Evolutionary conservation across 2,329 filamentous ascomycete genomes (phyloP).

Genomic region (Hypoxylon sp.): DNA sequence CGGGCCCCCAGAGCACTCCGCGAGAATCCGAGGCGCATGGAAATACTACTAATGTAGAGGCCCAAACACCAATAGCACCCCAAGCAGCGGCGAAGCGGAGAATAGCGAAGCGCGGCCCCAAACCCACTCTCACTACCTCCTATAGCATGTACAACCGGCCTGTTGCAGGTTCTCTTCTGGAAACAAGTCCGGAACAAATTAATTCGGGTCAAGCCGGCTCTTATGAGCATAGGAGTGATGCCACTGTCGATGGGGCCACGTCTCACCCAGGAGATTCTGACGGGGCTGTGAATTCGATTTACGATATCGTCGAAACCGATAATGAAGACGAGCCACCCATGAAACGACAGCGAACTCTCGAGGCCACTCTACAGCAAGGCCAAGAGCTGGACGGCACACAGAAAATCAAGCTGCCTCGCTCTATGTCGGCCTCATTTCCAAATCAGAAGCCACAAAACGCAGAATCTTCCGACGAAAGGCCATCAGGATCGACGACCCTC

Average conservation of each 20-base stretch:
- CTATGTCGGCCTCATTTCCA: conserved; percentile 41
- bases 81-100: conserved; percentile 24
- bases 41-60: conserved; percentile 14
- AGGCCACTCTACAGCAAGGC: neutral
- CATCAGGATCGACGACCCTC: conserved; percentile 8
- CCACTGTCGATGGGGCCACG: neutral
- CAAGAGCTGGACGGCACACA: neutral
- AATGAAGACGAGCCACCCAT: conserved; percentile 8
- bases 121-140: conserved; percentile 34
- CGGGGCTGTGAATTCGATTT: neutral
- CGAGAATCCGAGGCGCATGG: conserved; percentile 30
- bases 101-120: conserved; percentile 34
- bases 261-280: neutral
- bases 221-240: neutral
- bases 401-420: conserved; percentile 35
- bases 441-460: neutral
- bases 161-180: conserved; percentile 41
- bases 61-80: conserved; percentile 8
- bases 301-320: conserved; percentile 1
- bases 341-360: conserved; percentile 26
- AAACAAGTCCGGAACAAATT: conserved; percentile 1
- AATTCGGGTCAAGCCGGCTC: conserved; percentile 4
- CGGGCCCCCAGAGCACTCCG: conserved; percentile 29
- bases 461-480: conserved; percentile 9
- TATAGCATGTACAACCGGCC: conserved; percentile 50